Evolutionary conservation across 441 rosid species (phyloP).

Genomic region (Croton setiger): DNA sequence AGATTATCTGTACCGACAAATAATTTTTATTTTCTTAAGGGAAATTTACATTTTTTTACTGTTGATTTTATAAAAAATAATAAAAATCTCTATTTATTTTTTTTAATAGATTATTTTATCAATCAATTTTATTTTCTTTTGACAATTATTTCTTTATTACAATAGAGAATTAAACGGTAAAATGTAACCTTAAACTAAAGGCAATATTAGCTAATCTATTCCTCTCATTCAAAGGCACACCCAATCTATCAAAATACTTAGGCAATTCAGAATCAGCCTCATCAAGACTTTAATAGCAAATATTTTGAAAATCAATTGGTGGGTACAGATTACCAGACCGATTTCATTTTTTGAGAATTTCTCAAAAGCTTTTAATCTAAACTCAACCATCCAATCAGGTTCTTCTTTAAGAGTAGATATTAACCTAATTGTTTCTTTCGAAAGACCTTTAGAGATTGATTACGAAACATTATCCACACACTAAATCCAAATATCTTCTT

Average conservation of each 20-base stretch:
- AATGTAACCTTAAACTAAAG: too few species aligned
- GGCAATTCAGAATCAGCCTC: conserved; percentile 82
- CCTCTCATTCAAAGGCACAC: conserved; percentile 71
- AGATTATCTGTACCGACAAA: too few species aligned
- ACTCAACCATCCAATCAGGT: conserved; percentile 90
- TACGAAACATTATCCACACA: conserved; percentile 67
- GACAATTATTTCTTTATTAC: too few species aligned
- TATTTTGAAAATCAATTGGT: conserved; percentile 66
- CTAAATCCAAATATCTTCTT: conserved; percentile 63
- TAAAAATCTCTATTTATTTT: too few species aligned
- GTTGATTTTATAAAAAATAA: too few species aligned
- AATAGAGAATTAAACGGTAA: too few species aligned
- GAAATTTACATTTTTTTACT: too few species aligned
- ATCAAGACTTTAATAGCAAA: conserved; percentile 82
- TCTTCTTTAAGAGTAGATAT: conserved; percentile 77
- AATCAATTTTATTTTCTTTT: too few species aligned
- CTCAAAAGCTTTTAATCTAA: conserved; percentile 71
- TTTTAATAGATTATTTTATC: too few species aligned
- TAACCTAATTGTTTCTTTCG: conserved; percentile 54
- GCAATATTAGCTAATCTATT: conserved; percentile 86
- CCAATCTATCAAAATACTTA: conserved; percentile 68
- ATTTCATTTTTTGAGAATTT: conserved; percentile 61
- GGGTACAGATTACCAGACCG: conserved; percentile 88
- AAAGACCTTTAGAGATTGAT: conserved; percentile 85
- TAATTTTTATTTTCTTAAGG: too few species aligned